These are phyloP conservation scores for Malus sylvestris DNA, from an alignment of 306 rosid species.

Conservation along the genomic window DNA sequence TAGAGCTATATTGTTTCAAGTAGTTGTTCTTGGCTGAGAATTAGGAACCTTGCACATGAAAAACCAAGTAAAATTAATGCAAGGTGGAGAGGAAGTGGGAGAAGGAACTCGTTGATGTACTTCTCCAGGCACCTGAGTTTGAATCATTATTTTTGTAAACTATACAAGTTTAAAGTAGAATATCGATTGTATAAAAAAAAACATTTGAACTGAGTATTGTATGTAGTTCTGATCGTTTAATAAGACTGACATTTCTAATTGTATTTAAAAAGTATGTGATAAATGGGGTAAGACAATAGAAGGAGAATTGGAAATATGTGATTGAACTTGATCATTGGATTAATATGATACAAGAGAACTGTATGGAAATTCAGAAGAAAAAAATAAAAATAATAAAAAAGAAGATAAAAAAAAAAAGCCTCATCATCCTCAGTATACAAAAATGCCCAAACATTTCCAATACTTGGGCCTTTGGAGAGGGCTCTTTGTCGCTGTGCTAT, in stretches of 20 bases:
- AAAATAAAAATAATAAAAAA: background rate
- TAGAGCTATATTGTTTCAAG: background rate
- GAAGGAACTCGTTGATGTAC: background rate
- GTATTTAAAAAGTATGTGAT: background rate
- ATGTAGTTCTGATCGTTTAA: background rate
- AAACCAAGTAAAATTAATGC: background rate
- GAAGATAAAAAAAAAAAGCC: slow-evolving; percentile 34
- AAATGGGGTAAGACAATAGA: background rate
- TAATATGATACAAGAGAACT: slow-evolving; percentile 28
- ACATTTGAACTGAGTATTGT: too few species aligned
- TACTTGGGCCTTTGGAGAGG: slow-evolving; percentile 72
- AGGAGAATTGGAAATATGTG: slow-evolving; percentile 3
- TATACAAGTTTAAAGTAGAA: too few species aligned
- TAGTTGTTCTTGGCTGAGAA: background rate
- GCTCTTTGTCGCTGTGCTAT: slow-evolving; percentile 36
- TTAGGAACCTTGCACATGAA: slow-evolving; percentile 11
- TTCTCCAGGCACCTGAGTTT: background rate
- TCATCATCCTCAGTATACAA: slow-evolving; percentile 55
- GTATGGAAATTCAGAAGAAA: background rate
- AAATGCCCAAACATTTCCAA: slow-evolving; percentile 47
- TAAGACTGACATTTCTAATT: too few species aligned
- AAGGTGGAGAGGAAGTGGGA: background rate
- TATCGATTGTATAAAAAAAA: too few species aligned
- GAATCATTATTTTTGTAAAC: too few species aligned
- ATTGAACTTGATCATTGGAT: slow-evolving; percentile 21